These are phyloP conservation scores for Trichoderma hamatum DNA, from an alignment of 2,329 filamentous ascomycete genomes.

Conservation along the genomic window DNA sequence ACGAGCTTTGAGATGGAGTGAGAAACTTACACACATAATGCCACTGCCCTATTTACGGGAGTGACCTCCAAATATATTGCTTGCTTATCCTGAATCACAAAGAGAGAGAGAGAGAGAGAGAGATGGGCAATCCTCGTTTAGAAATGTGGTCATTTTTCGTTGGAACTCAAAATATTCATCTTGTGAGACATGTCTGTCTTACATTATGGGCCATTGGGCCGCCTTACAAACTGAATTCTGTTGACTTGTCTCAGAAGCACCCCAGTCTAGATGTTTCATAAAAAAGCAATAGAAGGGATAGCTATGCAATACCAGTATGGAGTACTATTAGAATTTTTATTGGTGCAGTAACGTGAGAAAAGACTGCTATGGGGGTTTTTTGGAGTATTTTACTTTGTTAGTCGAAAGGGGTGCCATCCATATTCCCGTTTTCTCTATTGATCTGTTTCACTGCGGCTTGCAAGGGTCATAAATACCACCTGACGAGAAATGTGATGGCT, in stretches of 20 bases:
- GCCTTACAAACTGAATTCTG: too few relatives aligned
- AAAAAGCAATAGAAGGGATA: background rate
- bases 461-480: background rate
- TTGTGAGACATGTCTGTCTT: background rate
- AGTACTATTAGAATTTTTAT: too few relatives aligned
- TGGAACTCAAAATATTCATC: background rate
- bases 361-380: background rate
- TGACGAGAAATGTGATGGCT: background rate
- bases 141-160: background rate
- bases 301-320: background rate
- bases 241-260: background rate
- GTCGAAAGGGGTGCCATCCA: background rate
- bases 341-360: background rate
- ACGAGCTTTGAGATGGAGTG: slow-evolving; percentile 24
- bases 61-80: background rate
- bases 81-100: background rate
- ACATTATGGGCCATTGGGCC: background rate
- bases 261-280: background rate
- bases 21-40: background rate
- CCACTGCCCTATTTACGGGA: background rate
- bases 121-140: background rate
- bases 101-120: background rate
- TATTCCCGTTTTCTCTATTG: too few relatives aligned
- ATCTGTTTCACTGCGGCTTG: background rate
- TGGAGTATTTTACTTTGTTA: background rate